Percentiles rank a stretch among this genome's conserved stretches.
Evolutionary conservation across 2,329 filamentous ascomycete species (phyloP).

Genomic region (Fusarium agapanthi): DNA sequence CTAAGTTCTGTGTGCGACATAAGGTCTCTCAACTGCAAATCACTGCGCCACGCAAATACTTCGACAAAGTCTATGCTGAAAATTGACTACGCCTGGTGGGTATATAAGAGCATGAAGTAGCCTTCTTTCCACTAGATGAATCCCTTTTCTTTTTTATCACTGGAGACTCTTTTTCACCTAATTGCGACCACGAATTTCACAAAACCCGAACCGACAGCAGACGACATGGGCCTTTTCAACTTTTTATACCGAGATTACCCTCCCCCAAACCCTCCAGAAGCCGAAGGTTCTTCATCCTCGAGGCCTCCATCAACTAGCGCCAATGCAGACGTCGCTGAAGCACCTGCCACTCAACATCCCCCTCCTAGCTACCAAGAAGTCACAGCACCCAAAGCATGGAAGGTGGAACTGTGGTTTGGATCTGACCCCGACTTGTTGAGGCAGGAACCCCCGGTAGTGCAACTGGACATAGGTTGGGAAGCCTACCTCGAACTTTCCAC

Average conservation of each 20-base stretch:
- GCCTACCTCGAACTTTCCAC: neutral
- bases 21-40: neutral
- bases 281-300: no score
- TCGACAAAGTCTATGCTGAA: fast-evolving
- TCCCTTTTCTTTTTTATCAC: fast-evolving
- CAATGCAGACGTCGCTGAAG: no score
- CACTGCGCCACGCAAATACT: fast-evolving
- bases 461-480: fast-evolving
- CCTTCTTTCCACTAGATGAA: fast-evolving
- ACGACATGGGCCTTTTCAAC: neutral
- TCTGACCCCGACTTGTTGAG: neutral
- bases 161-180: neutral
- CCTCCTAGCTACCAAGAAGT: no score
- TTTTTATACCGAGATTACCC: neutral
- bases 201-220: fast-evolving
- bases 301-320: no score
- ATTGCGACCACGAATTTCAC: fast-evolving
- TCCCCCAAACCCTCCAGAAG: no score
- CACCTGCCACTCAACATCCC: no score
- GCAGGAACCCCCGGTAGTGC: fast-evolving
- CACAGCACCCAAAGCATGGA: no score
- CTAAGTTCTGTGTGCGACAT: neutral
- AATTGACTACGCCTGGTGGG: fast-evolving
- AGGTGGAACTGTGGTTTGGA: neutral
- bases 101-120: neutral